Base-by-base conservation (phyloP, 352 stramenopile species). In the Phytophthora fragariaefolia region DNA sequence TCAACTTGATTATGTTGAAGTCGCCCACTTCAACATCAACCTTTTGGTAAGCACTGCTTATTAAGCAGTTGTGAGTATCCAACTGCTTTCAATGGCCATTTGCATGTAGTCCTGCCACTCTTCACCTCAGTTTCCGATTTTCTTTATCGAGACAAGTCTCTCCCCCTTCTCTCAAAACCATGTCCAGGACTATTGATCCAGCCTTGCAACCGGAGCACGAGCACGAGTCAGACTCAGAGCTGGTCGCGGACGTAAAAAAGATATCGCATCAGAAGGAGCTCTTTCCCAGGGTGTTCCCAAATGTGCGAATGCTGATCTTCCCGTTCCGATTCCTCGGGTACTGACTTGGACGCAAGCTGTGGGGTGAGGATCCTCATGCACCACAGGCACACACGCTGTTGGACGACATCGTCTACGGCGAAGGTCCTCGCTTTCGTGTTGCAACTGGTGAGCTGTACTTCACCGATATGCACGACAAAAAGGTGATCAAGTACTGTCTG, bases 401-500 rank as follows among this genome's bases (percentile, higher is more conserved):
- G 27, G 69, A 70, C 36, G 57, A 67, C 43, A 70, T 73, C 30
- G 58, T 89, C 30, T 91, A 78, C 32, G 83, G 82, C 6, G 80
- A 91, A 71, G 74, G 74, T 0, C 84, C 80, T 26, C 84, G 84
- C 46, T 92, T 91, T 56, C 82, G 80, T 26, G 8, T 77, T 26
- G 15, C 69, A 5, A 76, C 86, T 8, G 65, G 77, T 1, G 79
- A 81, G n/a, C 27, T 92, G 17, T 92, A 90, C 57, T 90, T 88
- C 50, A 72, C 69, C 10, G 84, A 92, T 42, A 92, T 90, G 80
- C 79, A 80, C 60, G 77, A 63, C 27, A 75, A 84, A 36, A 73
- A 85, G 58, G 77, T 92, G 28, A 51, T 85, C 55, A 82, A 81
- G 61, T 90, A 85, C 54, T 74, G 83, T n/a, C 63, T 91, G 22